Evolutionary conservation across 2,329 filamentous ascomycete species (phyloP).

Genomic region (Xylaria sp.): DNA sequence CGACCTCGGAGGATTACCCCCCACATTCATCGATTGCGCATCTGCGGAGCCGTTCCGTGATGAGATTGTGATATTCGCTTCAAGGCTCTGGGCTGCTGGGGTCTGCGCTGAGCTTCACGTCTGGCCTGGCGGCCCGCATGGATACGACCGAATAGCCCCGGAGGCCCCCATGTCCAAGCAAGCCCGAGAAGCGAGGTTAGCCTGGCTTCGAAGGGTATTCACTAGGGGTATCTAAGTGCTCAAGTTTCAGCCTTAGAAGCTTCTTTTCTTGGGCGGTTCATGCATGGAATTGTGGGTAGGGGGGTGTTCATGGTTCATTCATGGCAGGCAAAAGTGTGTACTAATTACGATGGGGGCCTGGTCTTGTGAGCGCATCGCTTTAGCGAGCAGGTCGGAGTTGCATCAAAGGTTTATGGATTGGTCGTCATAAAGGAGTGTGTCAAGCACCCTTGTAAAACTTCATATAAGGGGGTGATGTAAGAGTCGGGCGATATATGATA

Average conservation of each 20-base stretch:
- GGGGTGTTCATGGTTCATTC: constrained; percentile 10
- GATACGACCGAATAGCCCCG: constrained; percentile 41
- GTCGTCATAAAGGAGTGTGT: constrained; percentile 13
- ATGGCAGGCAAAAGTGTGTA: constrained; percentile 19
- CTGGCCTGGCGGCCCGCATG: constrained; percentile 43
- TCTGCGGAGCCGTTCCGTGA: constrained; percentile 43
- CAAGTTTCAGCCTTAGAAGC: not conserved
- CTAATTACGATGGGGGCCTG: constrained; percentile 8
- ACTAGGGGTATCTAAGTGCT: constrained; percentile 25
- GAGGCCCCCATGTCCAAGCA: constrained; percentile 38
- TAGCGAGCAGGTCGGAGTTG: constrained; percentile 2
- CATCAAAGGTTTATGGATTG: constrained; percentile 1
- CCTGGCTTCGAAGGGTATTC: constrained; percentile 39
- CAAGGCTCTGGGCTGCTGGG: constrained; percentile 42
- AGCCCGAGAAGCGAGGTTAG: constrained; percentile 37
- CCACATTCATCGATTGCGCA: constrained; percentile 45
- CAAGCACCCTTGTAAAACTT: constrained; percentile 12
- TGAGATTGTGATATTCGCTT: constrained; percentile 43
- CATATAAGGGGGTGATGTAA: not conserved
- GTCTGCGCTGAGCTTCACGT: constrained; percentile 45
- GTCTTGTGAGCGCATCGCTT: constrained; percentile 10
- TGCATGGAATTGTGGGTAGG: not conserved
- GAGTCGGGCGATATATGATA: constrained; percentile 10
- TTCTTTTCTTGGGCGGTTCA: constrained; percentile 3
- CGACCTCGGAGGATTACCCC: constrained; percentile 40